Conservation (phyloP, 495 filamentous ascomycete species). For the Margaritispora aquatica region DNA sequence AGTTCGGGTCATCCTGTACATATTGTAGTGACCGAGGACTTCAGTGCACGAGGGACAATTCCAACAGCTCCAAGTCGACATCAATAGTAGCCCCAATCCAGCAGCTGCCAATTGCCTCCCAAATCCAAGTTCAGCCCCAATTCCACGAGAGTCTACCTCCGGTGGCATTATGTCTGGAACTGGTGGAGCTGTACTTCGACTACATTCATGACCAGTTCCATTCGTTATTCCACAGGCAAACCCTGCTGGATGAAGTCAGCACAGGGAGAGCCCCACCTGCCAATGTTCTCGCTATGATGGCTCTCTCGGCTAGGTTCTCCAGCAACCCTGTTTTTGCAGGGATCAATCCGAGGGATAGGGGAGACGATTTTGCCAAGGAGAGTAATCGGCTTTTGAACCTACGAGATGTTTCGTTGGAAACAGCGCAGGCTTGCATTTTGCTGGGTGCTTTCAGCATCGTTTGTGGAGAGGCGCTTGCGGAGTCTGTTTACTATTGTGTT, state of each 20-base stretch:
- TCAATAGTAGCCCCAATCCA: background rate
- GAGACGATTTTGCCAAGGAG: constrained; percentile 20
- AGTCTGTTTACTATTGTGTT: constrained; percentile 24
- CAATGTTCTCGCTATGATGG: constrained; percentile 29
- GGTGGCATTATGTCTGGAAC: constrained; percentile 23
- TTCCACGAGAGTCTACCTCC: constrained; percentile 6
- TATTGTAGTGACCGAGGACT: constrained; percentile 14
- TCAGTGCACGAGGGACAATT: constrained; percentile 12
- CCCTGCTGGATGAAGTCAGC: constrained; percentile 24
- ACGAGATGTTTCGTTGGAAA: constrained; percentile 29
- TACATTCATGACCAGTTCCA: constrained; percentile 37
- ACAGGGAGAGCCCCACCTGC: constrained; percentile 17
- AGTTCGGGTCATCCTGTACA: constrained; percentile 4
- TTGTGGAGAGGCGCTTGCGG: constrained; percentile 13
- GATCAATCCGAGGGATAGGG: constrained; percentile 25
- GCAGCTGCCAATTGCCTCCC: background rate
- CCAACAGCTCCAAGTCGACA: background rate
- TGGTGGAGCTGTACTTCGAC: constrained; percentile 33
- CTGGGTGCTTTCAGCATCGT: constrained; percentile 28
- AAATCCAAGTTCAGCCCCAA: background rate
- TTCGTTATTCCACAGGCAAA: constrained; percentile 32
- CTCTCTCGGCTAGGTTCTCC: constrained; percentile 30
- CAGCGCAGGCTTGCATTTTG: constrained; percentile 32
- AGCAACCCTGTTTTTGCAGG: constrained; percentile 19
- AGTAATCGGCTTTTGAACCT: constrained; percentile 26